Base-by-base conservation (phyloP, 352 stramenopile genomes). In the Phytophthora colocasiae region DNA sequence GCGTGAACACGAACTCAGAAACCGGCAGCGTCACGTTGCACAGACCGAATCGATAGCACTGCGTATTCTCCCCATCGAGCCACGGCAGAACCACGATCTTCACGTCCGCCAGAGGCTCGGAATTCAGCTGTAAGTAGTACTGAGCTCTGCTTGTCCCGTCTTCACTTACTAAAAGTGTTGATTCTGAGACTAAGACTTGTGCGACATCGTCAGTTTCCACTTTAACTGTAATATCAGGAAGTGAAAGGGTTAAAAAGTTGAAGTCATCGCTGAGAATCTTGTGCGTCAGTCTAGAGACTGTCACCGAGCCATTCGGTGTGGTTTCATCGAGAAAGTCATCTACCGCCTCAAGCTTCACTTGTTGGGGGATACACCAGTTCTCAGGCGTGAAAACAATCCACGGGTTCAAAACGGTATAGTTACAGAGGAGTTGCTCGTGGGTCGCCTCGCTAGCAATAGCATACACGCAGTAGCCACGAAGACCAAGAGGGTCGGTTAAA, bases 341-440 rank as follows among this genome's bases (percentile, higher is more conserved):
- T 9, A 90, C 79, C 6, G 78, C 65, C 2, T 59, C 41, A 1
- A 94, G 70, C 9, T 66, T 26, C 3, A 94, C 77, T 38, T 52
- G 63, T 45, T 94, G 82, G 0, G 82, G 79, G 12, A 79, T 6
- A 54, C 82, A 94, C 86, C 86, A 94, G 43, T 92, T 84, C 45
- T 78, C 70, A 0, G 80, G 80, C 0, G 81, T 83, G 72, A 92
- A 92, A 11, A 92, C 78, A 31, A 91, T 77, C 77, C 82, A 89
- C n/a, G 86, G 86, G 31, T 86, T 88, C 31, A 74, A 38, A 1
- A 94, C 75, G 0, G 86, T 94, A 45, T 80, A 89, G 47, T 94
- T 94, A 54, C 86, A 94, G 6, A 94, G 60, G 24, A 87, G 91
- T 1, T 83, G 77, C 45, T 94, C 83, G n/a, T 92, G 83, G 10